Evolutionary conservation across 768 basidiomycete species (phyloP), one percentile per base, ranked within the genome.

Genomic region (Kwoniella shandongensis): DNA sequence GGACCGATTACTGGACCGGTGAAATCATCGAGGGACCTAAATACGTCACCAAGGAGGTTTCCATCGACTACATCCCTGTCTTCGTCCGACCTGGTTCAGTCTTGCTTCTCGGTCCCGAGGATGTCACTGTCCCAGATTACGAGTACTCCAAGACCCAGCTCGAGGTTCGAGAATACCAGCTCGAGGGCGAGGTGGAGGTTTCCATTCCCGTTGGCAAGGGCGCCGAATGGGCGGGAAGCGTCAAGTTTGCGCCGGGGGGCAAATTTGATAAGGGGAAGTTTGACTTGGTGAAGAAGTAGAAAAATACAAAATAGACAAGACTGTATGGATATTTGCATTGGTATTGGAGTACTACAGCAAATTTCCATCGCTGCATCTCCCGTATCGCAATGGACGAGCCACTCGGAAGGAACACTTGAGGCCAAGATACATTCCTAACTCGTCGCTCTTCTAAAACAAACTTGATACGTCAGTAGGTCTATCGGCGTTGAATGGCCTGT

Each of bases 51-150:
- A 81, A 81, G 49, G 76, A 81, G 53, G 83, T 86, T n/a, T 81
- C 84, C 23, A 73, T 86, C 36, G 81, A 85, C 64, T 80, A 82
- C 54, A 80, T 88, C 36, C 86, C 86, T 15, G 82, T 88, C 26
- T 88, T 83, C 82, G 82, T 87, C 35, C 80, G 84, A 35, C 81
- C 81, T 25, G 82, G 81, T 35, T 81, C 80, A 15, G 80, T 87
- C 18, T 72, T 88, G 18, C 76, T 81, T 50, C 79, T 87, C n/a
- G 85, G 86, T 4, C 82, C 85, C 17, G 66, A 77, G 29, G 78
- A 79, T 25, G 76, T 79, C 20, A 79, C 79, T 23, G 79, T 81
- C 1, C 85, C 86, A 4, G 86, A 87, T 70, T 87, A 87, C 66
- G 81, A 84, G 32, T 84, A 82, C 58, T 75, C 76, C 54, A 64